A percentile compares a stretch with the other conserved stretches of the same genome.
Evolutionary conservation across 345 rosid genomes (phyloP).

Genomic region (Eucalyptus tenuipes): DNA sequence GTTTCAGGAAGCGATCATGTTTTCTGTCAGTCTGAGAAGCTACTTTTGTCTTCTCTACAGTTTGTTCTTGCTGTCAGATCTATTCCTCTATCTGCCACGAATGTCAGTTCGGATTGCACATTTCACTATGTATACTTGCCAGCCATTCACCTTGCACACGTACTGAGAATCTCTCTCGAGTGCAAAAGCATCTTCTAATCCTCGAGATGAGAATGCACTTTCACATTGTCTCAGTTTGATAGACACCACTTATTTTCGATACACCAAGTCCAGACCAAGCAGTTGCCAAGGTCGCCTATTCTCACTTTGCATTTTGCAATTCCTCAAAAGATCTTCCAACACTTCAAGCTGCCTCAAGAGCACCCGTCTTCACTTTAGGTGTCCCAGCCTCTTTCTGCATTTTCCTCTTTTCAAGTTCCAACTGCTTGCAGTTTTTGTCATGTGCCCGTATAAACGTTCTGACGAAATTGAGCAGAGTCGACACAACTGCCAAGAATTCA

Average conservation of each 20-base stretch:
- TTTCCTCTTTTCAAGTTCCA: slow-evolving; percentile 61
- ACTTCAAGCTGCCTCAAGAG: not conserved
- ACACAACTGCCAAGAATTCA: slow-evolving; percentile 37
- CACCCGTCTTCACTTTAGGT: slow-evolving; percentile 8
- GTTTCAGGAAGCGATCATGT: not conserved
- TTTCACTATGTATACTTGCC: not conserved
- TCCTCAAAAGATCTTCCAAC: not conserved
- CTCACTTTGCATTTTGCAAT: not conserved
- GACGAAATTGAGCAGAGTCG: slow-evolving; percentile 66
- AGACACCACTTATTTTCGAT: not conserved
- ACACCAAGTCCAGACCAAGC: not conserved
- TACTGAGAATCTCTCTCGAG: not conserved
- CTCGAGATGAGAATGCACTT: not conserved
- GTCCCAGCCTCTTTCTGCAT: slow-evolving; percentile 30
- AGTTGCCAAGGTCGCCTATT: not conserved
- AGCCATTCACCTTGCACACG: not conserved
- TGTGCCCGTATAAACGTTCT: slow-evolving; percentile 70
- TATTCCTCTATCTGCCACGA: not conserved
- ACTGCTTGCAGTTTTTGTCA: slow-evolving; percentile 69
- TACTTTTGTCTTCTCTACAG: not conserved
- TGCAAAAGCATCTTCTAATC: not conserved
- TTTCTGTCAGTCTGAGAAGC: not conserved
- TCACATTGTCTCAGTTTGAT: not conserved
- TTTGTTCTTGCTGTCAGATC: not conserved
- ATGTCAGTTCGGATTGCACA: not conserved